These are phyloP conservation scores for Agaricus subrufescens DNA, from an alignment of 768 basidiomycete species.

Conservation along the genomic window DNA sequence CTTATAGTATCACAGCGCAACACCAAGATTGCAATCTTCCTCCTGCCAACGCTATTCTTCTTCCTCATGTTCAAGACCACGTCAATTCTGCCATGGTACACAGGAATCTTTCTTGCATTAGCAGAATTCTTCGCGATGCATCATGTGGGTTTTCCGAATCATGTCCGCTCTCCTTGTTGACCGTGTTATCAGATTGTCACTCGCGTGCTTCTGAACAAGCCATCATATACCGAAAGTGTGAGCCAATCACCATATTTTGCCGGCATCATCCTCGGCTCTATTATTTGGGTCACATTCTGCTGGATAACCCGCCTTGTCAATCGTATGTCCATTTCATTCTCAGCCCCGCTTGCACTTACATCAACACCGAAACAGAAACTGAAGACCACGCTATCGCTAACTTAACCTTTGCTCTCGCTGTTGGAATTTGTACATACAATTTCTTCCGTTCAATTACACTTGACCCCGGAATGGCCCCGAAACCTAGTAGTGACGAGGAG, in stretches of 20 bases:
- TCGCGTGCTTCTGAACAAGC: constrained; percentile 78
- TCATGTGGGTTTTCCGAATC: constrained; percentile 55
- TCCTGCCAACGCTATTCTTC: constrained; percentile 73
- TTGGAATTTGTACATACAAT: constrained; percentile 77
- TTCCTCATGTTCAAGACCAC: constrained; percentile 83
- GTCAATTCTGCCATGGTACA: constrained; percentile 85
- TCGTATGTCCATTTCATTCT: constrained; percentile 38
- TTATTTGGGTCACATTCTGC: constrained; percentile 81
- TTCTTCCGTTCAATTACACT: constrained; percentile 88
- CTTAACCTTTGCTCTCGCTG: constrained; percentile 65
- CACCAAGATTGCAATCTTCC: constrained; percentile 75
- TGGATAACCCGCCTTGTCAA: constrained; percentile 78
- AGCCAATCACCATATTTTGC: constrained; percentile 90
- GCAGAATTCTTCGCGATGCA: constrained; percentile 94
- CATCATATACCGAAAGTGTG: constrained; percentile 78
- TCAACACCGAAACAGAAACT: constrained; percentile 46
- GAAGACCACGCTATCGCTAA: constrained; percentile 73
- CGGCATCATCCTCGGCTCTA: constrained; percentile 80
- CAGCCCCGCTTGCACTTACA: not conserved
- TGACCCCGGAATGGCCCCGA: constrained; percentile 86
- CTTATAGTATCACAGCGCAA: constrained; percentile 49
- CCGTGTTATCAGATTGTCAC: constrained; percentile 59
- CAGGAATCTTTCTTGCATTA: constrained; percentile 74
- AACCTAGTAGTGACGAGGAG: constrained; percentile 77
- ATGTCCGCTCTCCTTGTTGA: constrained; percentile 8